Evolutionary conservation across 2,329 filamentous ascomycete species (phyloP), one percentile per base, ranked within the genome.

Genomic region (Sporothrix inflata): DNA sequence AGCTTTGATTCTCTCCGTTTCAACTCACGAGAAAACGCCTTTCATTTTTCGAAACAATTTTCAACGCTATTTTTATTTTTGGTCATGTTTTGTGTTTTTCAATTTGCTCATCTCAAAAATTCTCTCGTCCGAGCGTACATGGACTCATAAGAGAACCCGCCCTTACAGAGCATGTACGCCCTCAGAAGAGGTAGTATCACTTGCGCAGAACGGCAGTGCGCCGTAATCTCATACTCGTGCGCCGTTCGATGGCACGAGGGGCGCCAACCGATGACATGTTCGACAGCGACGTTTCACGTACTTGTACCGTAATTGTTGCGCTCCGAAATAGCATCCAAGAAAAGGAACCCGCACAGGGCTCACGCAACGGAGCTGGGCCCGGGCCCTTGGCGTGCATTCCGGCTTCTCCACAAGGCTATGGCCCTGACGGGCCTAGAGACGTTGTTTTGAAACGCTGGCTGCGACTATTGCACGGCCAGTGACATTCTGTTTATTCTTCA

Each of bases 201-300:
- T 27, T 19, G 60, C 63, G 34, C 63, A 49, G 8, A 49, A 49
- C 63, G 63, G 60, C 40, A 66, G 63, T 66, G 42, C 42, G 19
- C 14, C 27, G 63, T 8, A 63, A 19, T 49, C 16, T 66, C 16
- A 49, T 30, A 34, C 60, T 65, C 40, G 60, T 65, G 60, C 60
- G 24, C 60, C 40, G 60, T 19, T 27, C 5, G 21, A 65, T 27
- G 21, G 38, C 38, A 45, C 38, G 60, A 65, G 21, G 21, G 14
- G 60, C 11, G 47, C 21, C 60, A 42, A 16, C 21, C 60, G 60
- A 27, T 21, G 21, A 27, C 42, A 12, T 30, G 16, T 66, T 66
- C 16, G 38, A 30, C 40, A 66, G 14, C 24, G 7, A 34, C 21
- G 63, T 49, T 66, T 49, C 63, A 49, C 42, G 16, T n/a, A 34